Conservation (phyloP, 2,329 filamentous ascomycete genomes). For the Aureobasidium lini region DNA sequence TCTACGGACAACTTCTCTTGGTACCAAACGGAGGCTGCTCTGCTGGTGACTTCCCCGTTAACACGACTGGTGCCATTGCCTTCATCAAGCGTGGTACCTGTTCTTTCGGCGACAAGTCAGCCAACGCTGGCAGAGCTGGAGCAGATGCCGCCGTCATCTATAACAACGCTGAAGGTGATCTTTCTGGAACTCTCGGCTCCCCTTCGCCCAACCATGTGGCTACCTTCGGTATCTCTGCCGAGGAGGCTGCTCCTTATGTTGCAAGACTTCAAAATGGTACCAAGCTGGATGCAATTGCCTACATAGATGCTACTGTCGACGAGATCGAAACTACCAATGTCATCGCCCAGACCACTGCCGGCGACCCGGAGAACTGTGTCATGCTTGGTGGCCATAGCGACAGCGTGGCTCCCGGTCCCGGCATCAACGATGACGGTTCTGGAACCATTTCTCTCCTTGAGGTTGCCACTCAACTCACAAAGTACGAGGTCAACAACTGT, state of each 20-base stretch:
- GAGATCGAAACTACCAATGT: slow-evolving; percentile 48
- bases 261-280: slow-evolving; percentile 43
- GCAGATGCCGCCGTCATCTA: slow-evolving; percentile 67
- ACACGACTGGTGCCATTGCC: slow-evolving; percentile 57
- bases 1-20: slow-evolving; percentile 44
- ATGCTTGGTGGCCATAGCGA: slow-evolving; percentile 55
- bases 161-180: slow-evolving; percentile 54
- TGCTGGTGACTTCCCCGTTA: slow-evolving; percentile 54
- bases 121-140: slow-evolving; percentile 59
- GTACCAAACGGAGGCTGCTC: slow-evolving; percentile 57
- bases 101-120: slow-evolving; percentile 64
- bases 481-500: slow-evolving; percentile 65
- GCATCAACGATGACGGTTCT: slow-evolving; percentile 73
- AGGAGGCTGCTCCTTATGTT: slow-evolving; percentile 51
- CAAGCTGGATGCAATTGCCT: slow-evolving; percentile 25
- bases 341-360: slow-evolving; percentile 51
- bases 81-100: slow-evolving; percentile 65
- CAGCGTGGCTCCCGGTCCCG: slow-evolving; percentile 54
- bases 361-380: slow-evolving; percentile 52
- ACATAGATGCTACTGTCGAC: slow-evolving; percentile 39
- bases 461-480: slow-evolving; percentile 53
- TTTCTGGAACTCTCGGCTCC: slow-evolving; percentile 61
- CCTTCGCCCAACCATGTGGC: slow-evolving; percentile 46
- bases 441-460: slow-evolving; percentile 56
- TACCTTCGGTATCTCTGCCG: slow-evolving; percentile 58